Base-by-base conservation (phyloP, 768 basidiomycete species). In the Pleurotus eryngii region DNA sequence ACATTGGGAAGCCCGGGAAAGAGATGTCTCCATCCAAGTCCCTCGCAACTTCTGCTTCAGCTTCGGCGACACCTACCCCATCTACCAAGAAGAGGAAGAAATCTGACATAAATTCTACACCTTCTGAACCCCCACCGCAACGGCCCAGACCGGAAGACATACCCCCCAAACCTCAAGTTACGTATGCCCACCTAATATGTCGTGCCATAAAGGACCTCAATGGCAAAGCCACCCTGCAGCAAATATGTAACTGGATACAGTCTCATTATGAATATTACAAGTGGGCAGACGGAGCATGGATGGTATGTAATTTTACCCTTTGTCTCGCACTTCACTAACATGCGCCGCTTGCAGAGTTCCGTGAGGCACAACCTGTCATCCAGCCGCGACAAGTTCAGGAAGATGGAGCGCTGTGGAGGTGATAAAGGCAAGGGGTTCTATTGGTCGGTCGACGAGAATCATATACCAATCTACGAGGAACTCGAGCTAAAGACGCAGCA, bases 341-440 rank as follows among this genome's bases (percentile, higher is more conserved):
- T 8, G 49, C 56, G 35, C 46, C 46, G 60, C 59, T 65, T 54
- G 46, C 66, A 94, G 92, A 94, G 90, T 64, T 96, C 96, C 27
- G 89, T 98, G 46, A 89, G 95, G 18, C 95, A 98, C 66, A 95
- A 95, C 68, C 73, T 99, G n/a, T 95, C 95, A 1, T 92, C 93
- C 9, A 88, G 89, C 67, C 85, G 87, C 48, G 93, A 92, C 0
- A 54, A 54, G 24, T 99, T 99, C 74, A 79, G 90, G 69, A 98
- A 98, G 72, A 80, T 92, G 69, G 91, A 95, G 58, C 81, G 92
- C 27, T 88, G 86, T 60, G 83, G 86, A 5, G 90, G 92, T 58
- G 92, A 90, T 75, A 81, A 89, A 59, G 90, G 92, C 7, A 97
- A 96, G 69, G 95, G 95, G 1, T 93, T 87, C 62, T 92, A 94